A percentile compares a stretch with the other conserved stretches of the same genome.
Evolutionary conservation across 257 asterid genomes (phyloP).

Genomic region (Forsythia viridissima): DNA sequence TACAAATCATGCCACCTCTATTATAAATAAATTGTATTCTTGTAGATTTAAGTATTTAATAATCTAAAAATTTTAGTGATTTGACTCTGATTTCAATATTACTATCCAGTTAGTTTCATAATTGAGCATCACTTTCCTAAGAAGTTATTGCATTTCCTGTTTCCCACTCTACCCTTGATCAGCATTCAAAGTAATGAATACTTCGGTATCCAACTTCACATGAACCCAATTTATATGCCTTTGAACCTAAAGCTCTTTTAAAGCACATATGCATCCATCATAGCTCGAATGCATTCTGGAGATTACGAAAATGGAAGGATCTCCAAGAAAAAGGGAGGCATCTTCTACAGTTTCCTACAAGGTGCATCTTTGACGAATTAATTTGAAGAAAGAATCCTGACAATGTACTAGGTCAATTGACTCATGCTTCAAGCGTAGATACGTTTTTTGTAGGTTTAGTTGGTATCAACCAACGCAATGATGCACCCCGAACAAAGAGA

Average conservation of each 20-base stretch:
- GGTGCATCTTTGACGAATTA: constrained; percentile 9
- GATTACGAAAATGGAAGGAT: neutral
- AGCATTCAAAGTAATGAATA: neutral
- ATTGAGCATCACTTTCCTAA: neutral
- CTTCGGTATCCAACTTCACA: neutral
- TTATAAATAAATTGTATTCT: neutral
- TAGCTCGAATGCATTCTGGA: constrained; percentile 1
- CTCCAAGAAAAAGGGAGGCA: neutral
- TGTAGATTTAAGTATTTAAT: neutral
- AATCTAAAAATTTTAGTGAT: neutral
- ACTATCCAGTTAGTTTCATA: neutral
- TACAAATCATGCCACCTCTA: neutral
- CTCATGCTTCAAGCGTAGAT: constrained; percentile 13
- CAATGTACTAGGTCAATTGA: neutral
- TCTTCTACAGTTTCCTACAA: constrained; percentile 1
- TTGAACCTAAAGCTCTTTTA: neutral
- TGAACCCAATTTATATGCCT: neutral
- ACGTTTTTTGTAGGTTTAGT: neutral
- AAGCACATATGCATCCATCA: constrained; percentile 7
- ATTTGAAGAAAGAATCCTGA: constrained; percentile 8
- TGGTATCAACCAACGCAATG: neutral
- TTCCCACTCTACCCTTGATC: neutral
- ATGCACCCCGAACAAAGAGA: constrained; percentile 8
- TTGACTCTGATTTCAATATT: neutral
- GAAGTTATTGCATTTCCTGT: neutral